Percentiles rank a stretch among this genome's conserved stretches.
phyloP scores from a whole-genome alignment of 2,329 filamentous ascomycete species.

The Eutypa lata region DNA sequence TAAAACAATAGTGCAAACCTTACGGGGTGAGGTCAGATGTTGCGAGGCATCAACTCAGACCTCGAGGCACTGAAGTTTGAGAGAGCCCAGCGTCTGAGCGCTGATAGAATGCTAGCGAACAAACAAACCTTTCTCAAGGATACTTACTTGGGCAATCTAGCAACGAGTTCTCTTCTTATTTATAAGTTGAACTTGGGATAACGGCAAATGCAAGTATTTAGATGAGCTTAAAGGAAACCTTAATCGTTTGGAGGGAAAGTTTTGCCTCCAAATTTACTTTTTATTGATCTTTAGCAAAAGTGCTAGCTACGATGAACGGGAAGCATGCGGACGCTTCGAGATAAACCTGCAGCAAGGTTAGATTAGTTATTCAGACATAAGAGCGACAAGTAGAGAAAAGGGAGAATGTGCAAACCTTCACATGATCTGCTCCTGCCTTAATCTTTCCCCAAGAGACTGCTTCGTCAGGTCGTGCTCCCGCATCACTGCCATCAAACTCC shows the following conservation, averaged over 20 bases:
- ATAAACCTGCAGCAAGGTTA: constrained; percentile 48
- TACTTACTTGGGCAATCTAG: no score
- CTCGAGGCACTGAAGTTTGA: not conserved
- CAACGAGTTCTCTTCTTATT: no score
- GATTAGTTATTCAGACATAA: not conserved
- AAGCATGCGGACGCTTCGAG: constrained; percentile 64
- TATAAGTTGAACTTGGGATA: not conserved
- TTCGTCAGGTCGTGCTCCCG: constrained; percentile 90
- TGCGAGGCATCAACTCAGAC: no score
- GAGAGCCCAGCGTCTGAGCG: no score
- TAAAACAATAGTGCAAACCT: not conserved
- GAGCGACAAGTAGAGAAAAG: not conserved
- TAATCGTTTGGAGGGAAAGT: not conserved
- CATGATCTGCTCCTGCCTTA: constrained; percentile 79
- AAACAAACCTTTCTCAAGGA: no score
- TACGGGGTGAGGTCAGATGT: not conserved
- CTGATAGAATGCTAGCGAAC: no score
- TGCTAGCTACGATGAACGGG: constrained; percentile 64
- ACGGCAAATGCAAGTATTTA: not conserved
- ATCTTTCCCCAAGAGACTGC: constrained; percentile 99
- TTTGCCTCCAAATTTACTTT: not conserved
- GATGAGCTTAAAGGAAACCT: not conserved
- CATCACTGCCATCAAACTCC: constrained; percentile 96
- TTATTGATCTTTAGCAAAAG: constrained; percentile 55
- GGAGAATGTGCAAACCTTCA: constrained; percentile 64